Evolutionary conservation across 2,329 filamentous ascomycete genomes (phyloP).

Genomic region (Exophiala xenobiotica): DNA sequence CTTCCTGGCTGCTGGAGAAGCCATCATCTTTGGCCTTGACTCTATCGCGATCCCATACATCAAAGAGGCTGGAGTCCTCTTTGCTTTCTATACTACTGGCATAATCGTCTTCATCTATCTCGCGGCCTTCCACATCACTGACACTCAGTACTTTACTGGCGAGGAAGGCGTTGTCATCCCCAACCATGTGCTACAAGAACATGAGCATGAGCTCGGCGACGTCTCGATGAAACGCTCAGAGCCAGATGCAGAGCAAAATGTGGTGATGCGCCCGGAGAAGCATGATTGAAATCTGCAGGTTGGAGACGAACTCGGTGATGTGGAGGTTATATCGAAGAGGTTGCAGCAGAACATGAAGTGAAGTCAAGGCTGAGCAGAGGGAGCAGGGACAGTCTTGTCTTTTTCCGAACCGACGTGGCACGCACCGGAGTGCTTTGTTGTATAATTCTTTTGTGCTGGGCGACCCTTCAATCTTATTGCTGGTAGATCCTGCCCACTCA

Average conservation of each 20-base stretch:
- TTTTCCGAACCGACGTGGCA: too few species aligned
- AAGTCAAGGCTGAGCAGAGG: too few species aligned
- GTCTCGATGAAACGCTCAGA: background rate
- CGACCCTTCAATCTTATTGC: too few species aligned
- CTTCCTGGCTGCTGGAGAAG: conserved; percentile 12
- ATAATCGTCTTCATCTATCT: conserved; percentile 5
- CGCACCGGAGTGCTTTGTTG: too few species aligned
- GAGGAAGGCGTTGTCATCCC: conserved; percentile 15
- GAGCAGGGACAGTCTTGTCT: too few species aligned
- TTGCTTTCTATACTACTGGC: conserved; percentile 6
- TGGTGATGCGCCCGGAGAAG: background rate
- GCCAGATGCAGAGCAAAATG: background rate
- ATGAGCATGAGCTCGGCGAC: background rate
- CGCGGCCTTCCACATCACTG: conserved; percentile 5
- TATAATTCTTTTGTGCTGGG: too few species aligned
- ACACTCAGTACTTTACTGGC: conserved; percentile 8
- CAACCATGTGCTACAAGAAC: conserved; percentile 7
- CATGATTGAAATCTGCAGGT: background rate
- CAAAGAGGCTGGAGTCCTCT: conserved; percentile 6
- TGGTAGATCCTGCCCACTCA: background rate
- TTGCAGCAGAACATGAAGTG: too few species aligned
- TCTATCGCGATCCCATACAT: conserved; percentile 4
- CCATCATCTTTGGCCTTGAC: conserved; percentile 13
- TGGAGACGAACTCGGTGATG: too few species aligned
- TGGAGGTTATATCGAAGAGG: too few species aligned